Evolutionary conservation across 1,284 basidiomycete genomes (phyloP), one percentile per base, ranked within the genome.

Genomic region (Leccinum angustisporum): DNA sequence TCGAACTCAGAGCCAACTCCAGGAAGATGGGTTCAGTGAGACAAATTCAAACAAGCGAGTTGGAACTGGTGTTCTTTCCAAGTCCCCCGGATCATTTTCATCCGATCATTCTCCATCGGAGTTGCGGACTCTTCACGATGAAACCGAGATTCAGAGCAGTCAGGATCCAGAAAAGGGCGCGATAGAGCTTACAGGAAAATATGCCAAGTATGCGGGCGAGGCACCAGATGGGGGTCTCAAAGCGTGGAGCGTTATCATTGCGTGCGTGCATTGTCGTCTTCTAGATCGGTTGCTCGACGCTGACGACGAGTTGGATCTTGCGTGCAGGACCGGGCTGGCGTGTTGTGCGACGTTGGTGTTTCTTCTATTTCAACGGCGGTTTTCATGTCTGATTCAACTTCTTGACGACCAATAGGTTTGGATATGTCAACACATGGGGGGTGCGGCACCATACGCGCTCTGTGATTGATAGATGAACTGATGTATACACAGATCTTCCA

Each of bases 181-280:
- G 13, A 52, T 31, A 1, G 6, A 46, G 6, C 46, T 61, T 8
- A 36, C 59, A 0, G 59, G 31, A 2, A 68, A 61, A 36, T 69
- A 67, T 57, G 60, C 59, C 59, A 74, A 72, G 60, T 68, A 65
- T 60, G 67, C 58, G 2, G 65, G 62, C 48, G 74, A 62, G 6
- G 53, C 74, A 18, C 81, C 81, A 6, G 84, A 86, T 67, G 84
- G 83, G 31, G 84, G 84, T 2, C 66, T 79, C 48, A 76, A 77
- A 63, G 84, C 84, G 1, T 86, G 84, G 84, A 69, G 80, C 5
- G 77, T 84, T 33, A 76, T 83, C 14, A 56, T 79, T 64, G 82
- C 63, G 82, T 83, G 62, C 60, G 80, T 65, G 6, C 2, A 3
- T 7, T 52, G 2, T 9, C 1, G 6, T 43, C 5, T 25, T 46